Evolutionary conservation across 2,329 filamentous ascomycete genomes (phyloP).

Genomic region (Endocalyx cinctus): DNA sequence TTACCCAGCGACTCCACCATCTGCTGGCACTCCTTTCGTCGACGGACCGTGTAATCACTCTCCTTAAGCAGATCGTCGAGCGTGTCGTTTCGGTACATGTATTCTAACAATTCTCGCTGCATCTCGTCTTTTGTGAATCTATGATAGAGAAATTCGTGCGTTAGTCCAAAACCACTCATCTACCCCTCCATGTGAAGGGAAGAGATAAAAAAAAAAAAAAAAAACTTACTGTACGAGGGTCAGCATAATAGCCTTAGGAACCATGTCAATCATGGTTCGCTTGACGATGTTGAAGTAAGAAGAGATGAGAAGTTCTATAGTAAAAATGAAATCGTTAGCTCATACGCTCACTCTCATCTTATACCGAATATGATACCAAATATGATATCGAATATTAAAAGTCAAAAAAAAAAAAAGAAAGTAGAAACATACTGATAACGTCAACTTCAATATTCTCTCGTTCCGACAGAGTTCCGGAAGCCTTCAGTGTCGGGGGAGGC

Average conservation of each 20-base stretch:
- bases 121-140: constrained; percentile 97
- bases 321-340: too few relatives aligned
- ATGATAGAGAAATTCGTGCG: constrained; percentile 5
- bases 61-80: constrained; percentile 95
- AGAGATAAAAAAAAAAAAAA: too few relatives aligned
- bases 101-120: constrained; percentile 93
- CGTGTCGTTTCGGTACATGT: constrained; percentile 91
- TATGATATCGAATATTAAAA: not conserved
- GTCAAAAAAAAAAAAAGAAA: not conserved
- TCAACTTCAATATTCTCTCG: constrained; percentile 95
- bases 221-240: constrained; percentile 85
- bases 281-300: constrained; percentile 99
- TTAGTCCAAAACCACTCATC: too few relatives aligned
- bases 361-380: too few relatives aligned
- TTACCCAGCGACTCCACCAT: constrained; percentile 93
- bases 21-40: constrained; percentile 96
- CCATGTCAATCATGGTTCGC: constrained; percentile 99
- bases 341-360: too few relatives aligned
- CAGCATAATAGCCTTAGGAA: constrained; percentile 98
- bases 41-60: constrained; percentile 90
- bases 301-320: constrained; percentile 80
- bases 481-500: constrained; percentile 87
- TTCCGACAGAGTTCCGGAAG: constrained; percentile 87
- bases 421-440: constrained; percentile 78
- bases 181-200: too few relatives aligned